Percentiles rank a stretch among this genome's conserved stretches.
phyloP scores from a whole-genome alignment of 2,329 filamentous ascomycete species.

The Verticillium klebahnii region DNA sequence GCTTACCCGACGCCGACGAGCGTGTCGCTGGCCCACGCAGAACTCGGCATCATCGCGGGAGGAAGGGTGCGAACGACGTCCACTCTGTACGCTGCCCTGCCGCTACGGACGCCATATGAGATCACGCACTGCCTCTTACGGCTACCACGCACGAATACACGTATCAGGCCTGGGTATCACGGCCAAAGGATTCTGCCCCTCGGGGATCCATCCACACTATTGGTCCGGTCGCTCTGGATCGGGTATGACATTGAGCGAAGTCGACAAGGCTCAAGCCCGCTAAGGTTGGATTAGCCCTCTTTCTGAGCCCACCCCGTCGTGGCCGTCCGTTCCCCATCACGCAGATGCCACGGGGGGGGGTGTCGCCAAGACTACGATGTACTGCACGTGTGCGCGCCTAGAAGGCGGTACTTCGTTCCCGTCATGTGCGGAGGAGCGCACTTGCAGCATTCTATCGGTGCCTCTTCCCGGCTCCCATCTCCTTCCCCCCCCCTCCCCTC shows the following conservation, averaged over 20 bases:
- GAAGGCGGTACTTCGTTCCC: conserved; percentile 14
- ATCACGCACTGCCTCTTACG: not conserved
- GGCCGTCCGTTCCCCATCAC: conserved; percentile 5
- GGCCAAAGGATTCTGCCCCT: not conserved
- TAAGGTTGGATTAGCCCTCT: conserved; percentile 6
- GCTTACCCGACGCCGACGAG: not conserved
- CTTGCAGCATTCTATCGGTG: conserved; percentile 14
- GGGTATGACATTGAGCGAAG: not conserved
- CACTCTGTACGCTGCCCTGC: not conserved
- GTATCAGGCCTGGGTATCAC: not conserved
- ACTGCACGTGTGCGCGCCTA: conserved; percentile 15
- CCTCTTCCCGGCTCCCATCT: conserved; percentile 14
- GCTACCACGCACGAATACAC: not conserved
- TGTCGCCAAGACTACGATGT: not conserved
- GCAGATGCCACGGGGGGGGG: conserved; percentile 2
- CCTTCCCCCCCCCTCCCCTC: not conserved
- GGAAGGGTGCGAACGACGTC: not conserved
- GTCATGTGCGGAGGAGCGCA: conserved; percentile 3
- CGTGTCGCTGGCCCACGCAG: not conserved
- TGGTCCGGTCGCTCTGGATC: not conserved
- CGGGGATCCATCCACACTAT: not conserved
- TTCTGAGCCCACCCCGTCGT: conserved; percentile 1
- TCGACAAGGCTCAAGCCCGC: conserved; percentile 6
- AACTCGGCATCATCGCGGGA: not conserved
- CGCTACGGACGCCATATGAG: not conserved